Evolutionary conservation across 352 stramenopile genomes (phyloP).

Genomic region (Phytophthora cajani): DNA sequence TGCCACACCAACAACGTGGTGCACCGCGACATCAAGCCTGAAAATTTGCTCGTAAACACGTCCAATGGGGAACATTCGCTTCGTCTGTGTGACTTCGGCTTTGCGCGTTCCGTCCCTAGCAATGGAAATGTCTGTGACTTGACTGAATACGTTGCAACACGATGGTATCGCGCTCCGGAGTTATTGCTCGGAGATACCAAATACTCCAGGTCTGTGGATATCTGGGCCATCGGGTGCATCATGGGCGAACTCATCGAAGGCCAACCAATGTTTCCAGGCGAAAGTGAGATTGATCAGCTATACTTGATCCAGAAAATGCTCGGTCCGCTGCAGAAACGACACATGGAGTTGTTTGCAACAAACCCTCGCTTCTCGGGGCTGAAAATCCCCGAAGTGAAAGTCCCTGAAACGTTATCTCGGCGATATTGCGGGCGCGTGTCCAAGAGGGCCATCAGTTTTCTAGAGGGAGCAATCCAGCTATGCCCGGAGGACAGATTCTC

Average conservation of each 20-base stretch:
- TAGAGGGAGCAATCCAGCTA: conserved; percentile 81
- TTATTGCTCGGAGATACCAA: conserved; percentile 99
- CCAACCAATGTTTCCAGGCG: conserved; percentile 98
- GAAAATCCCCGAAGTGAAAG: conserved; percentile 92
- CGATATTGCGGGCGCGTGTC: conserved; percentile 90
- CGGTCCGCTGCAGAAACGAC: conserved; percentile 93
- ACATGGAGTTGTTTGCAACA: conserved; percentile 92
- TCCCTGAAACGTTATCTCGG: conserved; percentile 92
- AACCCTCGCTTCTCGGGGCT: conserved; percentile 93
- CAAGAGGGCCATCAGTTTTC: conserved; percentile 85
- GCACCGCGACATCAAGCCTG: conserved; percentile 99
- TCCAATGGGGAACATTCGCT: conserved; percentile 94
- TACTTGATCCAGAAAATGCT: conserved; percentile 99
- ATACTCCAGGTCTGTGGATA: conserved; percentile 97
- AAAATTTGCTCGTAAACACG: conserved; percentile 98
- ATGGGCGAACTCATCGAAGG: conserved; percentile 97
- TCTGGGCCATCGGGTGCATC: conserved; percentile 98
- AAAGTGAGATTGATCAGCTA: conserved; percentile 98
- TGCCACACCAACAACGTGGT: conserved; percentile 97
- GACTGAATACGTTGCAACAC: conserved; percentile 98
- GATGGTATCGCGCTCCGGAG: conserved; percentile 99
- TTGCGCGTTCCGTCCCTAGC: conserved; percentile 81
- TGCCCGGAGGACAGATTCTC: conserved; percentile 79
- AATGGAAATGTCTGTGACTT: conserved; percentile 90
- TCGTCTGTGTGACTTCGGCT: conserved; percentile 99